Evolutionary conservation across 495 filamentous ascomycete genomes (phyloP).

Genomic region (Hypoxylon rickii): DNA sequence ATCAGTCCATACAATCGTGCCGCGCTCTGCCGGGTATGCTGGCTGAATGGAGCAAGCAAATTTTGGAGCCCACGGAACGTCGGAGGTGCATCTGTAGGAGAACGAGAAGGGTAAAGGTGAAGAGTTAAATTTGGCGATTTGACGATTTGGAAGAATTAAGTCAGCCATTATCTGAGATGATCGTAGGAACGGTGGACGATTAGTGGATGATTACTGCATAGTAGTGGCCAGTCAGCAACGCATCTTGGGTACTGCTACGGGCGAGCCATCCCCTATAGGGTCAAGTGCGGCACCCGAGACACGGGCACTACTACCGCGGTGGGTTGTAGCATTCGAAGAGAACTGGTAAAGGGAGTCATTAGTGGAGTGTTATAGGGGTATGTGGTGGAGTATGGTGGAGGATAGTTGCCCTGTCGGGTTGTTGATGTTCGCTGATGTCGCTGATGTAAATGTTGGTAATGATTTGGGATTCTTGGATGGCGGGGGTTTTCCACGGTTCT

Average conservation of each 20-base stretch:
- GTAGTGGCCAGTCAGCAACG: slow-evolving; percentile 17
- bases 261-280: slow-evolving; percentile 12
- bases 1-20: neutral
- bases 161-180: slow-evolving; percentile 30
- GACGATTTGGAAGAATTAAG: slow-evolving; percentile 35
- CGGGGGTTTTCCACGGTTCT: no score
- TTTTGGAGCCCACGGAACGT: slow-evolving; percentile 6
- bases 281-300: slow-evolving; percentile 17
- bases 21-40: slow-evolving; percentile 19
- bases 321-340: no score
- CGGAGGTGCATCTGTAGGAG: no score
- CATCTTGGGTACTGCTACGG: neutral
- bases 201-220: neutral
- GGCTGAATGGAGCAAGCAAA: slow-evolving; percentile 21
- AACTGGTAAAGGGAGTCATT: no score
- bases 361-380: no score
- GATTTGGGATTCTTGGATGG: slow-evolving; percentile 20
- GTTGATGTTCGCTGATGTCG: neutral
- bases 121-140: slow-evolving; percentile 25
- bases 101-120: no score
- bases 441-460: slow-evolving; percentile 34
- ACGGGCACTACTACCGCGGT: slow-evolving; percentile 6
- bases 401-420: neutral
- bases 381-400: no score
- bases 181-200: no score